Conservation (phyloP, 805 yeast species). For the Kodamaea fukazawae region DNA sequence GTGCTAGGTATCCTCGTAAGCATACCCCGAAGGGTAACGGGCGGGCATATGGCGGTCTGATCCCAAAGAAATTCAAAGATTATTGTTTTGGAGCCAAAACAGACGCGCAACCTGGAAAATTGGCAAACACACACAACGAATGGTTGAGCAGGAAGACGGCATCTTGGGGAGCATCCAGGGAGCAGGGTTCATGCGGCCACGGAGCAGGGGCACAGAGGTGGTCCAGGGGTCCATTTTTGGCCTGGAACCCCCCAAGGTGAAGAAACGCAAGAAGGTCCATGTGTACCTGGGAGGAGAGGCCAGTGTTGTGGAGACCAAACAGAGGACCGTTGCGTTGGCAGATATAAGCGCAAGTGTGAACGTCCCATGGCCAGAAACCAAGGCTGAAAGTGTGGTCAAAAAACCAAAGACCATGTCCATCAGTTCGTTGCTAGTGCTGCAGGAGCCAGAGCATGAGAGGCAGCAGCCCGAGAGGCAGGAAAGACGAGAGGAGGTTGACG, state of each 20-base stretch:
- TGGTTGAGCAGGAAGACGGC: constrained; percentile 8
- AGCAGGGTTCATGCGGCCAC: background rate
- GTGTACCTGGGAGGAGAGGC: constrained; percentile 3
- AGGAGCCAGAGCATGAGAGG: background rate
- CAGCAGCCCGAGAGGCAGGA: background rate
- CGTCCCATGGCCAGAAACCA: background rate
- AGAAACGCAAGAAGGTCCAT: constrained; percentile 8
- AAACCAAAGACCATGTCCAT: too few relatives aligned
- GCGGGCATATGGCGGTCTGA: background rate
- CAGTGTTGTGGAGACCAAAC: background rate
- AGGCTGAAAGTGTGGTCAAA: background rate
- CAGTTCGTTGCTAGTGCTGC: background rate
- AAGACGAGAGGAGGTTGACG: constrained; percentile 9
- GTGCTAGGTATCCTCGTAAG: too few relatives aligned
- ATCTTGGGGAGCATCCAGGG: constrained; percentile 4
- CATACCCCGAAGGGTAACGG: constrained; percentile 3
- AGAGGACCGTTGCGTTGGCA: background rate
- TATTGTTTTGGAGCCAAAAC: too few relatives aligned
- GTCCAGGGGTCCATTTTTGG: constrained; percentile 2
- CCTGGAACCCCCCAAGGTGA: background rate
- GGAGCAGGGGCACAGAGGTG: background rate
- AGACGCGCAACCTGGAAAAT: too few relatives aligned
- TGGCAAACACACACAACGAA: background rate
- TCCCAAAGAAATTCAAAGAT: background rate
- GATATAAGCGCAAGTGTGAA: background rate